Evolutionary conservation across 306 rosid genomes (phyloP), one percentile per base, ranked within the genome.

Genomic region (Malus sieversii): DNA sequence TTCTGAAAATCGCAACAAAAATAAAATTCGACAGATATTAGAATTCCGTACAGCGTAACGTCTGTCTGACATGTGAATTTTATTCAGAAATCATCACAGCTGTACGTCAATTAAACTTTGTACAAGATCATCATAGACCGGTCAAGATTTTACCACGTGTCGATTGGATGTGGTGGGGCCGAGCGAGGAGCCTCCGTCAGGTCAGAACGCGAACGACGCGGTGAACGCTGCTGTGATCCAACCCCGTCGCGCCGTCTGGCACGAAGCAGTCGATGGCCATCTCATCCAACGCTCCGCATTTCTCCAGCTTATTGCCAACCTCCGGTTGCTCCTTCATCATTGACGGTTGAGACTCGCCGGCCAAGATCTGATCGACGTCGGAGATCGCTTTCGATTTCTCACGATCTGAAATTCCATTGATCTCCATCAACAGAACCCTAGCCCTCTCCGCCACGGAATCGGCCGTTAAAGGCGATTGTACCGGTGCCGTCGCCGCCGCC

Each of bases 201-300:
- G 25, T 64, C 68, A 25, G 3, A 16, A 30, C 76, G 23, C 38
- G 76, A 59, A 73, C 55, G 18, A 20, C 10, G 4, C 16, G 67
- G 10, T 35, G 18, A 35, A 22, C 6, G 67, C 53, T 22, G 25
- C 25, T 32, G 40, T 72, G 67, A 3, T 72, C 67, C 22, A 72
- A 46, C 40, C 76, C 76, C 10, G 6, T 20, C 23, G 11, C 68
- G 6, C 46, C 55, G 40, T 73, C 57, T n/a, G 40, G 8, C 25
- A 73, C 68, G 18, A 73, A 58, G 68, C 68, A 58, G 76, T 73
- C 68, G 63, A 58, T 40, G 57, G 25, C 46, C 76, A 73, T 73
- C 55, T 23, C 57, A 40, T 73, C 68, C 27, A 2, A 73, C 55
- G 68, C 53, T 73, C 67, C 68, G 60, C 76, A 73, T 59, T 73